These are phyloP conservation scores for Talaromyces trachyspermus DNA, from an alignment of 495 filamentous ascomycete genomes.

Conservation along the genomic window DNA sequence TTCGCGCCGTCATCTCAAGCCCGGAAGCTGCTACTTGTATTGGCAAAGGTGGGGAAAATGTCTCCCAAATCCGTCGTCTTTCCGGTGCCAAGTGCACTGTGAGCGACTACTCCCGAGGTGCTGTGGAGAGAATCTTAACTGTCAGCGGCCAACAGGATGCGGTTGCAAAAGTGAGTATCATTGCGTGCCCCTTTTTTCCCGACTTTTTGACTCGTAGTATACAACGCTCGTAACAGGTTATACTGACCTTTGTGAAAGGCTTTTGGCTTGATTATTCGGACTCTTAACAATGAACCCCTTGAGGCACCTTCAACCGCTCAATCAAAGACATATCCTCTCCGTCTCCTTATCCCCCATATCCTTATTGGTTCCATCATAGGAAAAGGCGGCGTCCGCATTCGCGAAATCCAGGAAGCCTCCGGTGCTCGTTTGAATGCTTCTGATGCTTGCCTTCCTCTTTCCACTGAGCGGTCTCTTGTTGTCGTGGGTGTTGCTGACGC, in stretches of 20 bases:
- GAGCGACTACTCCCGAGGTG: constrained; percentile 93
- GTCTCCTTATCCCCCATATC: constrained; percentile 91
- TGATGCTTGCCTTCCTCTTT: constrained; percentile 85
- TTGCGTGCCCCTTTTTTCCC: constrained; percentile 3
- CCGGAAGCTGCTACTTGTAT: constrained; percentile 96
- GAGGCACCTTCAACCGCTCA: constrained; percentile 77
- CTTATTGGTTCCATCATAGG: constrained; percentile 98
- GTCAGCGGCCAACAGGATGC: constrained; percentile 94
- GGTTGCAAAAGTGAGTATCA: constrained; percentile 79
- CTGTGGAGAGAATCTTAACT: constrained; percentile 92
- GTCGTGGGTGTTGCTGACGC: constrained; percentile 87
- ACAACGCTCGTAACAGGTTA: background rate
- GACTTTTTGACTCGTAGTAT: constrained; percentile 9
- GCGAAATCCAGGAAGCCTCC: constrained; percentile 96
- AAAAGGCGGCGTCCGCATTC: constrained; percentile 88
- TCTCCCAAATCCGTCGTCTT: constrained; percentile 83
- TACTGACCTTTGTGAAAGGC: constrained; percentile 50
- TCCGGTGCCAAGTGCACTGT: constrained; percentile 97
- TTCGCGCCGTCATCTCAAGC: constrained; percentile 92
- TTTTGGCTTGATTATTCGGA: constrained; percentile 95
- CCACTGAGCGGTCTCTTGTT: constrained; percentile 93
- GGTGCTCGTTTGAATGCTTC: constrained; percentile 95
- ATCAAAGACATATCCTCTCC: constrained; percentile 95
- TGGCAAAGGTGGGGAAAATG: constrained; percentile 97
- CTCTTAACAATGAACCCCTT: constrained; percentile 91